Base-by-base conservation (phyloP, 306 rosid species). In the Pterocarpus santalinus region DNA sequence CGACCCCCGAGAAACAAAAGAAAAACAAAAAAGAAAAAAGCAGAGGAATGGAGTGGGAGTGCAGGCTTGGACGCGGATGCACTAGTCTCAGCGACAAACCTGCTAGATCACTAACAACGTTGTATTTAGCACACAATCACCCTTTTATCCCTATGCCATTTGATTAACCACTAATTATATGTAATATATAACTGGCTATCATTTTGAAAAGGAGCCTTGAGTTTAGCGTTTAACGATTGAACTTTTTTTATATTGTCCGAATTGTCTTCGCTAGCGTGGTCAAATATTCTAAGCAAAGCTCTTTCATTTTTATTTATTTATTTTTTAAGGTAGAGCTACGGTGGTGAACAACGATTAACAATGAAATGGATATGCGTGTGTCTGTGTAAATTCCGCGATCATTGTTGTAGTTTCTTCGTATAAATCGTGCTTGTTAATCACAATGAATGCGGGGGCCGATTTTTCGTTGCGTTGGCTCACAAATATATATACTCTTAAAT, bases 81-180 rank as follows among this genome's bases (percentile, higher is more conserved):
- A 86, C 73, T 65, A 80, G 41, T 55, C 85, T 80, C 80, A 83
- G 86, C 95, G 88, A 86, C 75, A 86, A 86, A 84, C 78, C 83
- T 80, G 91, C 85, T 73, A 33, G 83, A 86, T 86, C 89, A 83
- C 66, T 82, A 73, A 85, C 81, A 75, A 32, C 82, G 67, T 85
- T 83, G 80, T 79, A 86, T 76, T 79, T 43, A 55, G 80, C 73
- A 10, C 82, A 77, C 36, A 43, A 34, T 61, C 66, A 70, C 62
- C 32, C 69, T 4, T 49, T 39, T 41, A 75, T 49, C 65, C 43
- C 75, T 33, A 52, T 51, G 16, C 43, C 16, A 14, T 60, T 61
- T 61, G 9, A 58, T 58, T 58, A 28, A 15, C 30, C 16, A 9
- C 52, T 66, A 1, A 49, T 11, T 35, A 6, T 22, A 22, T 22